Base-by-base conservation (phyloP, 306 rosid genomes). In the Ceratonia siliqua region DNA sequence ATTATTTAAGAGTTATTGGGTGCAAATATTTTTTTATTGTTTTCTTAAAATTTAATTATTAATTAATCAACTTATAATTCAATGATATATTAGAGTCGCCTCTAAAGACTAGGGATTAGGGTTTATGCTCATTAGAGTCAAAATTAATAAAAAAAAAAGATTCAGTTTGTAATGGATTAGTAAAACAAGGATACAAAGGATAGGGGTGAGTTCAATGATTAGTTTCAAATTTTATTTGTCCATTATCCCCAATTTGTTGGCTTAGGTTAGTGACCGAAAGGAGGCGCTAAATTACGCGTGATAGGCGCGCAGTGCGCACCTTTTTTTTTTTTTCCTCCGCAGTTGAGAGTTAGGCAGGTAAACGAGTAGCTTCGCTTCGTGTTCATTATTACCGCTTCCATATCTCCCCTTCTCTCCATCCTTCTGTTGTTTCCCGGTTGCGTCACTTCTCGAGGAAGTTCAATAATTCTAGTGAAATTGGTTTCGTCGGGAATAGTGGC, bases 251-350 rank as follows among this genome's bases (percentile, higher is more conserved):
- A 49, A 18, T n/a, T 17, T 6, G 6, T 49, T 2, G 55, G 55
- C 55, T n/a, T 49, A 5, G 48, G 15, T 42, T 11, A 42, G 48
- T 13, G n/a, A 20, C 32, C 36, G 11, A 17, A 13, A 20, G 42
- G 30, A 28, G 48, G 38, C 30, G 52, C 69, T 58, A 79, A 73
- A 74, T 27, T 48, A 46, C 62, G 48, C 77, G 0, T 8, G 17
- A 12, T 33, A 7, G 33, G 82, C 52, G 82, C 49, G 74, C 82
- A 30, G 11, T 75, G 73, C 77, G 73, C 84, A 74, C 80, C 38
- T 72, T 3, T n/a, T 15, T 2, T 1, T 33, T 0, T 64, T 0
- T 5, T 0, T 14, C 32, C 42, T 30, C 24, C 1, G 4, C n/a
- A 48, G 38, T 30, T 4, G 0, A 53, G 10, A 63, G 49, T 61